Percentiles rank a stretch among this genome's conserved stretches.
Evolutionary conservation across 768 basidiomycete species (phyloP).

Genomic region (Lactifluus pinguis): DNA sequence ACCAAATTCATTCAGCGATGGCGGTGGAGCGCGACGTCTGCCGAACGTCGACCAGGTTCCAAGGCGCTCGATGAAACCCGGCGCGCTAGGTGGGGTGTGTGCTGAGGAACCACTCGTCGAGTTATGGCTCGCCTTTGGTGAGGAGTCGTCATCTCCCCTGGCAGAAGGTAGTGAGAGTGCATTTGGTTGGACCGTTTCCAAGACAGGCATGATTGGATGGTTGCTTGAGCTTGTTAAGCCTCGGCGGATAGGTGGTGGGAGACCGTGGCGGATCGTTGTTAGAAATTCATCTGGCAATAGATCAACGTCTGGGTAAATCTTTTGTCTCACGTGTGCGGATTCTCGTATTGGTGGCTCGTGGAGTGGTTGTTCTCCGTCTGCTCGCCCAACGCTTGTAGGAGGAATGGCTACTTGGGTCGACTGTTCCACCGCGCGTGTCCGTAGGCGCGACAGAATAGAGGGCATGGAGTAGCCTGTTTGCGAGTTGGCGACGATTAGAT

Average conservation of each 20-base stretch:
- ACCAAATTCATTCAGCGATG: conserved; percentile 18
- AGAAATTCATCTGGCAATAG: conserved; percentile 25
- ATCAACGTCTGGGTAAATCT: conserved; percentile 34
- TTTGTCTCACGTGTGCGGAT: conserved; percentile 22
- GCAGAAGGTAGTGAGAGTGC: neutral
- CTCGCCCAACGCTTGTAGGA: neutral
- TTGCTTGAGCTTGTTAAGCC: conserved; percentile 1
- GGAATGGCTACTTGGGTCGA: conserved; percentile 8
- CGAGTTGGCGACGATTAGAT: neutral
- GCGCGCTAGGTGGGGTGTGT: neutral
- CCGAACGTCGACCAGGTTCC: conserved; percentile 33
- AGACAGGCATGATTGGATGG: neutral
- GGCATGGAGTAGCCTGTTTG: conserved; percentile 17
- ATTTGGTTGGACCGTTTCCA: neutral
- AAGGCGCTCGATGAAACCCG: conserved; percentile 12
- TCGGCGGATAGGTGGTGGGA: conserved; percentile 13
- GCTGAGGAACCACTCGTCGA: conserved; percentile 6
- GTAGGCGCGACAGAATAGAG: conserved; percentile 28
- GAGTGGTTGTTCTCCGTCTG: neutral
- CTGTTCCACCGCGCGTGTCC: conserved; percentile 23
- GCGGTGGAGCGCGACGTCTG: conserved; percentile 18
- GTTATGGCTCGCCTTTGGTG: conserved; percentile 1
- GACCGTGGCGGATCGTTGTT: neutral
- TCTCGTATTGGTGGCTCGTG: neutral
- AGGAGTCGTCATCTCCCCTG: neutral